A percentile compares a stretch with the other conserved stretches of the same genome.
Conservation (phyloP, 129 eudicot genomes). For the Dittrichia graveolens region DNA sequence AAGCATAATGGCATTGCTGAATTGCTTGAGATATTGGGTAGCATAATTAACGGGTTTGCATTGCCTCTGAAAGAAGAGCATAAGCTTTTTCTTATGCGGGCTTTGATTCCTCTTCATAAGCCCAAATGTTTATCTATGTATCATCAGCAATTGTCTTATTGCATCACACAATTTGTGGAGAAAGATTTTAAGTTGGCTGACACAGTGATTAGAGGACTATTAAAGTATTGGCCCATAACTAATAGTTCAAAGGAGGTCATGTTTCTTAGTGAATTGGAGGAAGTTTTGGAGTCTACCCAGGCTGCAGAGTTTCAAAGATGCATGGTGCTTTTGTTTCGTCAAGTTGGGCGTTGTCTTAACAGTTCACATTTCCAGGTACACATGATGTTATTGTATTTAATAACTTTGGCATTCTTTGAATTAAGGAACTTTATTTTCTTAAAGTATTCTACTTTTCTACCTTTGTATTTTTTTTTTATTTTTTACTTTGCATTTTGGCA, state of each 20-base stretch:
- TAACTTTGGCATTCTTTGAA: background rate
- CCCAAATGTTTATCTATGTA: constrained; percentile 66
- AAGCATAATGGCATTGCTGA: constrained; percentile 64
- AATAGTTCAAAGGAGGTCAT: constrained; percentile 67
- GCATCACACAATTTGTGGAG: constrained; percentile 78
- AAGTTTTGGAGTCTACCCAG: constrained; percentile 72
- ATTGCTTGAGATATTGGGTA: constrained; percentile 66
- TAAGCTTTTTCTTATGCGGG: constrained; percentile 62
- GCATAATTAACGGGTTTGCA: constrained; percentile 66
- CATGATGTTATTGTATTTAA: background rate
- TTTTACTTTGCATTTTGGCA: background rate
- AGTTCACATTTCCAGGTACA: constrained; percentile 81
- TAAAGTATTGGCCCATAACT: constrained; percentile 79
- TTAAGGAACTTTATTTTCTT: background rate
- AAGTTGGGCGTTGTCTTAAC: constrained; percentile 64
- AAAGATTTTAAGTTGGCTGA: constrained; percentile 69
- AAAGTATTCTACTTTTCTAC: background rate
- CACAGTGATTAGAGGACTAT: constrained; percentile 60
- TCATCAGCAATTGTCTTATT: constrained; percentile 73
- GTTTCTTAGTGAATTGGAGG: constrained; percentile 76
- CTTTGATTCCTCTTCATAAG: constrained; percentile 74
- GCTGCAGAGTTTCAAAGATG: constrained; percentile 70
- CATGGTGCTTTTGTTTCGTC: constrained; percentile 65
- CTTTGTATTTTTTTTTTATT: too few species aligned
- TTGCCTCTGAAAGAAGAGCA: constrained; percentile 69